phyloP scores from a whole-genome alignment of 2,329 filamentous ascomycete species.

The Phaeosphaeria sp. region DNA sequence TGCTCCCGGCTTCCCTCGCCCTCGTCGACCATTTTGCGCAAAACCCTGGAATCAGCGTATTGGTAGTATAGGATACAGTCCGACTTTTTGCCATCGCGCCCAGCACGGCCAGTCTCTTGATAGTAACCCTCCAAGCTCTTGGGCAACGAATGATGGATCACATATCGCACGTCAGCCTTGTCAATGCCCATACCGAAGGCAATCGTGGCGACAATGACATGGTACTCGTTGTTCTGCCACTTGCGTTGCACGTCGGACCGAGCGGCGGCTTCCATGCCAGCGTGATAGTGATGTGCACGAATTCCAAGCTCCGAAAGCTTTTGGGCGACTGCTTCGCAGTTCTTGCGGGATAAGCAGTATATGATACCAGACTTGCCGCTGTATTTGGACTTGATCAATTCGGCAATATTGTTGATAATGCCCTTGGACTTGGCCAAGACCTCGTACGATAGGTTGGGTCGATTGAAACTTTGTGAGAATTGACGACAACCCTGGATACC shows the following conservation, averaged over 20 bases:
- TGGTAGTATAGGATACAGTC: constrained; percentile 91
- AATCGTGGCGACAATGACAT: constrained; percentile 97
- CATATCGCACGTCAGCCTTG: constrained; percentile 94
- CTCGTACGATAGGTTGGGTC: constrained; percentile 92
- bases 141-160: constrained; percentile 90
- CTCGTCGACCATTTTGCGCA: constrained; percentile 84
- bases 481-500: constrained; percentile 78
- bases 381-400: constrained; percentile 75
- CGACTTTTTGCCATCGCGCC: constrained; percentile 85
- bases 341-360: constrained; percentile 86
- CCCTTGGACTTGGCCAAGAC: constrained; percentile 74
- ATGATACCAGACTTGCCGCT: constrained; percentile 82
- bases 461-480: constrained; percentile 94
- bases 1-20: constrained; percentile 78
- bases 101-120: constrained; percentile 94
- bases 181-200: constrained; percentile 99
- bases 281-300: constrained; percentile 84
- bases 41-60: constrained; percentile 74
- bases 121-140: constrained; percentile 98
- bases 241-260: constrained; percentile 75
- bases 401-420: constrained; percentile 62
- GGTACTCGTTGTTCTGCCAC: constrained; percentile 81
- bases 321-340: constrained; percentile 79
- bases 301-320: constrained; percentile 72
- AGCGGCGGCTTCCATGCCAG: constrained; percentile 71